phyloP scores from a whole-genome alignment of 768 basidiomycete species.

The Pulveroboletus ravenelii region DNA sequence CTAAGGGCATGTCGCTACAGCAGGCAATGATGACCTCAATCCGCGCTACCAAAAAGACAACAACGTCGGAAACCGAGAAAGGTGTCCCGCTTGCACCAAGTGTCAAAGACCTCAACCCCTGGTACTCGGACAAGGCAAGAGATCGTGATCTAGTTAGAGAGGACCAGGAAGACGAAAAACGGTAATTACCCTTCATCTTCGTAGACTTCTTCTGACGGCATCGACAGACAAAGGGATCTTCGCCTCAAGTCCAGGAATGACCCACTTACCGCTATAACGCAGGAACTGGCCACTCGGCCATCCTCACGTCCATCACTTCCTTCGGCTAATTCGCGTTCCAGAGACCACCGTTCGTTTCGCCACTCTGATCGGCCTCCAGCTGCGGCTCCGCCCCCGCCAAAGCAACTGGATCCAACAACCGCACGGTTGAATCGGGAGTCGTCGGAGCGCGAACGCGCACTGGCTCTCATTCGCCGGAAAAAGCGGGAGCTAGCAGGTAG shows the following conservation, averaged over 20 bases:
- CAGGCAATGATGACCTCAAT: constrained; percentile 43
- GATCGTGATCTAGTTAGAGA: constrained; percentile 29
- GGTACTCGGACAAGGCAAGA: constrained; percentile 49
- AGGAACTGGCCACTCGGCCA: constrained; percentile 48
- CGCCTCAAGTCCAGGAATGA: constrained; percentile 61
- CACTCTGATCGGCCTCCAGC: constrained; percentile 5
- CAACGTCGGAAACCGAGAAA: constrained; percentile 54
- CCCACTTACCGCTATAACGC: constrained; percentile 70
- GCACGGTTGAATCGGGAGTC: constrained; percentile 68
- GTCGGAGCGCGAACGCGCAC: constrained; percentile 68
- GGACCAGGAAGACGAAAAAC: constrained; percentile 29
- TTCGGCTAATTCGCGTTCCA: constrained; percentile 14
- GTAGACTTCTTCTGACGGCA: background rate
- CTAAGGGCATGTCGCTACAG: constrained; percentile 22
- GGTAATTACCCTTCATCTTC: constrained; percentile 25
- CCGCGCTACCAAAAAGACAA: constrained; percentile 45
- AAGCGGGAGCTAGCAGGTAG: constrained; percentile 59
- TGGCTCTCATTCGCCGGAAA: constrained; percentile 65
- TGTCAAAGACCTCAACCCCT: constrained; percentile 73
- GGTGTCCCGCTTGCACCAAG: constrained; percentile 72
- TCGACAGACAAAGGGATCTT: constrained; percentile 54
- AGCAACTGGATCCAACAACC: constrained; percentile 41
- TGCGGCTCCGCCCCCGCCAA: constrained; percentile 5
- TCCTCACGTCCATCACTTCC: constrained; percentile 10
- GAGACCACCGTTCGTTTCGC: constrained; percentile 13